These are phyloP conservation scores for Fraxinus ornus DNA, from an alignment of 305 asterid species.

Conservation along the genomic window DNA sequence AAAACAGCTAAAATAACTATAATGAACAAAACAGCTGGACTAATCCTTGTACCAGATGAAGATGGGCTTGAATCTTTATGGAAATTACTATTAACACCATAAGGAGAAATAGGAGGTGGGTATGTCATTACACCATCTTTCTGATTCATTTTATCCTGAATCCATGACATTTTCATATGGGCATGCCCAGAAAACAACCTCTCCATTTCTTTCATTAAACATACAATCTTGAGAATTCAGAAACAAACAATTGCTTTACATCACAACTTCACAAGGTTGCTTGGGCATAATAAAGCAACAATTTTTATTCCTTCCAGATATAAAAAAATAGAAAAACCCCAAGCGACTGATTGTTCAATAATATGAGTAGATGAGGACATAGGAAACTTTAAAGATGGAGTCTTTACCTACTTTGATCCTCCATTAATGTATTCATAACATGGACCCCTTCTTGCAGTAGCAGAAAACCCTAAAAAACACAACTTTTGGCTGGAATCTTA, in stretches of 20 bases:
- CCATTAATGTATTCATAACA: slow-evolving; percentile 27
- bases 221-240: slow-evolving; percentile 27
- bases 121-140: slow-evolving; percentile 38
- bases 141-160: slow-evolving; percentile 26
- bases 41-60: slow-evolving; percentile 57
- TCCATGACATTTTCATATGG: slow-evolving; percentile 44
- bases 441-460: slow-evolving; percentile 50
- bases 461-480: slow-evolving; percentile 59
- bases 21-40: slow-evolving; percentile 73
- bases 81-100: slow-evolving; percentile 31
- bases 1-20: slow-evolving; percentile 73
- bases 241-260: slow-evolving; percentile 19
- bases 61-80: slow-evolving; percentile 50
- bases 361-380: slow-evolving; percentile 17
- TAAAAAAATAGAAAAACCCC: slow-evolving; percentile 15
- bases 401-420: slow-evolving; percentile 28
- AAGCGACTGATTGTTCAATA: neutral
- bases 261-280: neutral
- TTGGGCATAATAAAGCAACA: slow-evolving; percentile 7
- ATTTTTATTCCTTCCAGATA: slow-evolving; percentile 10
- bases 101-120: slow-evolving; percentile 51
- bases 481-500: slow-evolving; percentile 50
- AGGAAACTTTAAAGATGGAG: slow-evolving; percentile 14
- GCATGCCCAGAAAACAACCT: slow-evolving; percentile 34
- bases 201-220: slow-evolving; percentile 29